These are phyloP conservation scores for Leishmania guyanensis DNA, from an alignment of 208 protist species.

Conservation along the genomic window DNA sequence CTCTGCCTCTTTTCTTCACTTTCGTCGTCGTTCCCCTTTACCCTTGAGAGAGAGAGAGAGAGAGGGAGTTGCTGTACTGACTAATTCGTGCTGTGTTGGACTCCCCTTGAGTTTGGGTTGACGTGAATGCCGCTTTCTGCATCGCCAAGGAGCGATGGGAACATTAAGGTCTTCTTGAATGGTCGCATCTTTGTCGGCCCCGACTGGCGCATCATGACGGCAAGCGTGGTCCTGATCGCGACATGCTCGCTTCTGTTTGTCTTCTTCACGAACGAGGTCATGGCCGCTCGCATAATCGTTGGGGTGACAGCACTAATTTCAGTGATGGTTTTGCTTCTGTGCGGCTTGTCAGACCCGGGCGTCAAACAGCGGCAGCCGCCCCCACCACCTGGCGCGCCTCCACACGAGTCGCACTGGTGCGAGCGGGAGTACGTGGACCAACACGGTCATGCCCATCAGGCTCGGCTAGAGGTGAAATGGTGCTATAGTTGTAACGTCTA, in stretches of 20 bases:
- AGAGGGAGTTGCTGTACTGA: not conserved
- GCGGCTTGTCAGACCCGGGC: slow-evolving; percentile 61
- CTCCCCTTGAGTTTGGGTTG: not conserved
- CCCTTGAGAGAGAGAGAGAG: not conserved
- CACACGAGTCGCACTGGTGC: slow-evolving; percentile 43
- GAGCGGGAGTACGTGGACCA: slow-evolving; percentile 33
- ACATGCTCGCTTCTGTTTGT: slow-evolving; percentile 54
- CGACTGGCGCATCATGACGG: slow-evolving; percentile 54
- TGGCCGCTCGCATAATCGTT: slow-evolving; percentile 44
- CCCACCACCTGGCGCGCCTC: slow-evolving; percentile 34
- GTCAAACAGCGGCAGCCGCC: slow-evolving; percentile 45
- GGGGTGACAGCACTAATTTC: slow-evolving; percentile 32
- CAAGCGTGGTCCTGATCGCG: slow-evolving; percentile 43
- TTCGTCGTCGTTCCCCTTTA: not conserved
- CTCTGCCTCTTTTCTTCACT: not conserved
- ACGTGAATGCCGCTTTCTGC: slow-evolving; percentile 19
- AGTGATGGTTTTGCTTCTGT: slow-evolving; percentile 38
- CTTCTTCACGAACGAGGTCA: slow-evolving; percentile 39
- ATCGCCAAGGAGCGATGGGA: slow-evolving; percentile 34
- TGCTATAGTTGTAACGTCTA: slow-evolving; percentile 88
- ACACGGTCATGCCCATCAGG: slow-evolving; percentile 27
- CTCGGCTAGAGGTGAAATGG: slow-evolving; percentile 63
- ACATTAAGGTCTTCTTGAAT: slow-evolving; percentile 42
- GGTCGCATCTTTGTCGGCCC: slow-evolving; percentile 64
- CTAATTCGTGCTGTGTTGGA: not conserved